These are phyloP conservation scores for Hymenoscyphus repandus DNA, from an alignment of 2,329 filamentous ascomycete genomes.

Conservation along the genomic window DNA sequence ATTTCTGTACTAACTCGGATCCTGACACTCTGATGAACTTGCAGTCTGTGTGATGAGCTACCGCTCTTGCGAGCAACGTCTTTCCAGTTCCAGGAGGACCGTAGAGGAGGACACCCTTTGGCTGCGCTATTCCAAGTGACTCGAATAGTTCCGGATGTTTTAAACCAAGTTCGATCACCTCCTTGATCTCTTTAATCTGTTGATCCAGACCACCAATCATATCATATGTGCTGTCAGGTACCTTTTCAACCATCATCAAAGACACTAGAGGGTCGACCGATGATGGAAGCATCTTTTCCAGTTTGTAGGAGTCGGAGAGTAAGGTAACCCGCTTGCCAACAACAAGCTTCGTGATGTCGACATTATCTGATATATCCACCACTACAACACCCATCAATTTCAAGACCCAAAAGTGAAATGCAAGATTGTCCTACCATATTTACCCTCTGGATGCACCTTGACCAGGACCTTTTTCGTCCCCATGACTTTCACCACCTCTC, in stretches of 20 bases:
- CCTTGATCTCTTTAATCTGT: slow-evolving; percentile 99
- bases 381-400: slow-evolving; percentile 48
- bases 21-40: slow-evolving; percentile 98
- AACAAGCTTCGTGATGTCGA: slow-evolving; percentile 93
- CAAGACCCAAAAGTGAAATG: background rate
- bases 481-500: slow-evolving; percentile 99
- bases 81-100: slow-evolving; percentile 96
- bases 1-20: slow-evolving; percentile 96
- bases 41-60: slow-evolving; percentile 97
- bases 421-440: slow-evolving; percentile 72
- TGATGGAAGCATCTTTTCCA: slow-evolving; percentile 96
- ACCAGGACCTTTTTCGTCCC: slow-evolving; percentile 98
- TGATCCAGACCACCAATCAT: slow-evolving; percentile 99
- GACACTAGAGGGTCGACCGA: slow-evolving; percentile 98
- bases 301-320: slow-evolving; percentile 95
- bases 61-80: slow-evolving; percentile 88
- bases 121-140: slow-evolving; percentile 96
- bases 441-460: slow-evolving; percentile 98
- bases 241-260: slow-evolving; percentile 99
- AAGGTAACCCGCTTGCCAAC: slow-evolving; percentile 96
- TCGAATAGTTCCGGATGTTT: slow-evolving; percentile 99
- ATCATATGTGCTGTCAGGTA: slow-evolving; percentile 98
- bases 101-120: slow-evolving; percentile 94
- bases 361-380: slow-evolving; percentile 89
- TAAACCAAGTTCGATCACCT: slow-evolving; percentile 96